A percentile compares a stretch with the other conserved stretches of the same genome.
Evolutionary conservation across 2,329 filamentous ascomycete species (phyloP).

Genomic region (Aureobasidium sp.): DNA sequence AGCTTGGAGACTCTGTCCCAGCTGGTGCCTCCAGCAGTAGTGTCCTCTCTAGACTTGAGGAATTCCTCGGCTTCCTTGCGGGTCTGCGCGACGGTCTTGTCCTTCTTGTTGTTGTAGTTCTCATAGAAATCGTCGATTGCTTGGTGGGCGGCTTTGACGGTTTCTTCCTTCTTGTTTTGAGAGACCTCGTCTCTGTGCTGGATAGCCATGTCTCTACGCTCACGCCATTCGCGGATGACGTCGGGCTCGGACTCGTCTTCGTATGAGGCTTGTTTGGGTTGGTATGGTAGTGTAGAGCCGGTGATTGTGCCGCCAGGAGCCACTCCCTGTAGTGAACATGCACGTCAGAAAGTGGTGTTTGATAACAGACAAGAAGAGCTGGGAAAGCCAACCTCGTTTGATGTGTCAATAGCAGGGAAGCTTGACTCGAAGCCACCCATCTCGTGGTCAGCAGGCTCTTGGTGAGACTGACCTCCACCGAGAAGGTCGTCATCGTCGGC

Average conservation of each 20-base stretch:
- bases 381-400: conserved; percentile 56
- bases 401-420: conserved; percentile 74
- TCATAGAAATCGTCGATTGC: conserved; percentile 99
- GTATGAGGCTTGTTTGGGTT: conserved; percentile 43
- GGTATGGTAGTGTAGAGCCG: conserved; percentile 54
- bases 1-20: conserved; percentile 98
- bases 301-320: conserved; percentile 75
- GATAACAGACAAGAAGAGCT: not conserved
- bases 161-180: conserved; percentile 72
- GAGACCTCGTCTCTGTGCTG: conserved; percentile 80
- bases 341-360: not conserved
- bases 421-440: conserved; percentile 72
- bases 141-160: conserved; percentile 78
- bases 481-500: conserved; percentile 54
- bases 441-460: conserved; percentile 39
- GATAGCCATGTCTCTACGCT: conserved; percentile 75
- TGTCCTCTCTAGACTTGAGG: conserved; percentile 80
- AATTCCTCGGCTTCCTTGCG: conserved; percentile 91
- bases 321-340: conserved; percentile 48
- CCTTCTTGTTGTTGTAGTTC: conserved; percentile 97
- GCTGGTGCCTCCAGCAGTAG: conserved; percentile 86
- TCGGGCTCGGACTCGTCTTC: conserved; percentile 79
- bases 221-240: conserved; percentile 83
- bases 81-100: conserved; percentile 84
- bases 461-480: conserved; percentile 43